phyloP scores from a whole-genome alignment of 179 eudicot species.

The Corrigiola litoralis region DNA sequence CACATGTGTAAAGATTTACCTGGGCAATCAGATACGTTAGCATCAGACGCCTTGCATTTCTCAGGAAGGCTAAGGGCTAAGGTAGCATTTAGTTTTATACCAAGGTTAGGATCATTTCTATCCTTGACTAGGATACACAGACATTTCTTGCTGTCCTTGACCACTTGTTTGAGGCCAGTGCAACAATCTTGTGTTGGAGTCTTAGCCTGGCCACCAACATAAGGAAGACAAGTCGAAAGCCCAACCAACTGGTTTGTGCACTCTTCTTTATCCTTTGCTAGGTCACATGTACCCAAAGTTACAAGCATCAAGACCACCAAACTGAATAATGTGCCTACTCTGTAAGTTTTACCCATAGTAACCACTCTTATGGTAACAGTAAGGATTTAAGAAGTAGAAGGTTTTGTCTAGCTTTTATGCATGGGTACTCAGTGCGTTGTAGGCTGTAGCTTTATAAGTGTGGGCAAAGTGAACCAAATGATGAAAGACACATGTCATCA shows the following conservation, averaged over 20 bases:
- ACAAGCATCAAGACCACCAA: conserved; percentile 14
- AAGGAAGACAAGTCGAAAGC: conserved; percentile 60
- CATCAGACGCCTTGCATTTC: conserved; percentile 41
- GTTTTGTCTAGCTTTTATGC: not conserved
- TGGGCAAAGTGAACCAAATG: conserved; percentile 7
- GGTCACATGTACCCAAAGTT: conserved; percentile 31
- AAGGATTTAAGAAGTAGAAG: not conserved
- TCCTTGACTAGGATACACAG: conserved; percentile 68
- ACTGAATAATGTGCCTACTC: not conserved
- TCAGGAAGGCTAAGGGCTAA: conserved; percentile 60
- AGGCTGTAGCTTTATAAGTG: conserved; percentile 17
- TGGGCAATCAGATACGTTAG: conserved; percentile 39
- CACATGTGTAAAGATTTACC: conserved; percentile 24
- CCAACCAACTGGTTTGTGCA: conserved; percentile 56
- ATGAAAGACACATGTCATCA: conserved; percentile 13
- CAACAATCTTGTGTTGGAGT: conserved; percentile 73
- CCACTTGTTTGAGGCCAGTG: conserved; percentile 49
- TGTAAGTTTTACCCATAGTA: conserved; percentile 9
- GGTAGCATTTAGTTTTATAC: conserved; percentile 67
- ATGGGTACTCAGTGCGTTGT: not conserved
- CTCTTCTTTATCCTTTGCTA: conserved; percentile 50
- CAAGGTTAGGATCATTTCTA: conserved; percentile 62
- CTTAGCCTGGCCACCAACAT: conserved; percentile 49
- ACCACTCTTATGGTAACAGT: not conserved
- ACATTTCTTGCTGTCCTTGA: conserved; percentile 50